Base-by-base conservation (phyloP, 495 filamentous ascomycete species). In the Stereocaulon alpinum region DNA sequence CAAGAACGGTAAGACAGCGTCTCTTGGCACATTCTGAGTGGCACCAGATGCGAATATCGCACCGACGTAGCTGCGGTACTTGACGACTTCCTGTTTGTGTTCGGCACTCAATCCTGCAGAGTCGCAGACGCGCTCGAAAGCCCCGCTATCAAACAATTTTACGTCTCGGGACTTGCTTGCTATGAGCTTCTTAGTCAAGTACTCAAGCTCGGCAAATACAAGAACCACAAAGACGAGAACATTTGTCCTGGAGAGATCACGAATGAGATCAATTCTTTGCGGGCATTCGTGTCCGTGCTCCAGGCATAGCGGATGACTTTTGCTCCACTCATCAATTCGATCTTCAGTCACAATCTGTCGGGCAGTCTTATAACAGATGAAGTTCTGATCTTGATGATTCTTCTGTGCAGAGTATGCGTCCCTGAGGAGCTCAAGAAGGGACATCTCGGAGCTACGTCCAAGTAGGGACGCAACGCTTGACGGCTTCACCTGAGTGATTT, bases 201-300 rank as follows among this genome's bases (percentile, higher is more conserved):
- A 62, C 32, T 62, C 55, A 44, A 58, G 60, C 32, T 54, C 40
- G 32, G 54, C 55, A 58, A 62, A 58, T 20, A 62, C 47, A 58
- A 62, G 54, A 53, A 58, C 55, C 45, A 62, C 60, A 40, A 62
- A 62, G 59, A 58, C 37, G 9, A 22, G 58, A 58, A 62, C 1
- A 24, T 47, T 58, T 27, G 0, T 1, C 6, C 22, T 44, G 6
- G n/a, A 14, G 44, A 62, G 58, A 0, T 32, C 14, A 18, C 9
- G 40, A 6, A 43, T 47, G 17, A 62, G n/a, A 15, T 58, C 32
- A 15, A n/a, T 44, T n/a, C 12, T 53, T 40, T 62, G 43, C 52
- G 55, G 60, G 40, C 54, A 58, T 58, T 29, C 22, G 29, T 43
- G 54, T 18, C 48, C 55, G 34, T 58, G 60, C 40, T 62, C 60